These are phyloP conservation scores for Hsuehochloa calcarea DNA, from an alignment of 176 grass and related monocot species.

Conservation along the genomic window DNA sequence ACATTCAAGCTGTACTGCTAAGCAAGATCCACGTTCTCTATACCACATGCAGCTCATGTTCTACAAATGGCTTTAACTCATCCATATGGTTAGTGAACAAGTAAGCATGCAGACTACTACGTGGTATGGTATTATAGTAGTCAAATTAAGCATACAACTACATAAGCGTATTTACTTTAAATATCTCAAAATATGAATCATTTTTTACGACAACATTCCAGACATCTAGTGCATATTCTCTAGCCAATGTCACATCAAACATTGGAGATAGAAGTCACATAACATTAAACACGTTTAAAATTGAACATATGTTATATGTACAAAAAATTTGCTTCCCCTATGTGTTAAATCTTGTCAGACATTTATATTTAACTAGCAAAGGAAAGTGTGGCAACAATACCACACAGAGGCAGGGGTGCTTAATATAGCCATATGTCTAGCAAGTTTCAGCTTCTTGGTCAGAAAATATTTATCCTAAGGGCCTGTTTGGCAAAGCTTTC, in stretches of 20 bases:
- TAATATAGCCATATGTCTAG: no score
- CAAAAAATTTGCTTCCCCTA: neutral
- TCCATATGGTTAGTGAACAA: constrained; percentile 1
- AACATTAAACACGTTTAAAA: neutral
- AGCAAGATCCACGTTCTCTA: constrained; percentile 2
- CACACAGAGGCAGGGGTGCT: neutral
- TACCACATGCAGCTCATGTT: constrained; percentile 9
- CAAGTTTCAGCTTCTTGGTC: no score
- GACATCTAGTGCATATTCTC: neutral
- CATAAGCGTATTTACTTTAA: constrained; percentile 14
- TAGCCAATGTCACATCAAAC: neutral
- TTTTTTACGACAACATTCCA: neutral
- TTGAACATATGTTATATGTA: neutral
- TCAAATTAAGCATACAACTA: constrained; percentile 29
- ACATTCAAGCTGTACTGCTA: constrained; percentile 3
- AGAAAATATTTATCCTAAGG: no score
- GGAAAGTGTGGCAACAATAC: neutral
- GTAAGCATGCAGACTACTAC: neutral
- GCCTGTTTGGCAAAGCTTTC: no score
- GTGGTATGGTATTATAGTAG: neutral
- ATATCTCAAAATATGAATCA: neutral
- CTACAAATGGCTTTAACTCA: neutral
- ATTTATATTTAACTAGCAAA: neutral
- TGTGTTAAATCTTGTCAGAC: neutral
- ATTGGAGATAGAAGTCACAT: neutral